Percentiles rank a stretch among this genome's conserved stretches.
Conservation (phyloP, 495 filamentous ascomycete species). For the Daldinia grandis region DNA sequence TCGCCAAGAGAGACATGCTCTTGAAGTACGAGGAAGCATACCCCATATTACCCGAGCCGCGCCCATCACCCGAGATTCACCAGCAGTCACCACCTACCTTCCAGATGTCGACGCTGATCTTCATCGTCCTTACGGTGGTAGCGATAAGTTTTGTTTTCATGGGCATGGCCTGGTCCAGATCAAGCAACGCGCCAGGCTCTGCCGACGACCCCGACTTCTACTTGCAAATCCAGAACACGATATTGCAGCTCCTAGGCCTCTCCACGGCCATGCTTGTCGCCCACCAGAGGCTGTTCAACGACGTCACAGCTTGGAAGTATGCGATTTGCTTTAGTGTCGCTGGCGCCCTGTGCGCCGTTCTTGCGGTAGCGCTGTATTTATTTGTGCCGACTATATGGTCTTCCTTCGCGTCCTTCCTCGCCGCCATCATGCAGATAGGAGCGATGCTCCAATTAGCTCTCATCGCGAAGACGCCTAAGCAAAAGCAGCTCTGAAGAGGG, state of each 20-base stretch:
- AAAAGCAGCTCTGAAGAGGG: conserved; percentile 8
- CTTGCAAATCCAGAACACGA: background rate
- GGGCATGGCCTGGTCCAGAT: conserved; percentile 10
- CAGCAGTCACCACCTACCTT: background rate
- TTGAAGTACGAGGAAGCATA: conserved; percentile 30
- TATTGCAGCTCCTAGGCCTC: conserved; percentile 5
- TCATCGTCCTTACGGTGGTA: background rate
- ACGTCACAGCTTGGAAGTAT: conserved; percentile 10
- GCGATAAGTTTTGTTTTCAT: background rate
- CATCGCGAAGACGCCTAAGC: conserved; percentile 2
- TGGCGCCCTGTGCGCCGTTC: conserved; percentile 10
- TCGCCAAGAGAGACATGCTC: conserved; percentile 18
- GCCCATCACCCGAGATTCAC: background rate
- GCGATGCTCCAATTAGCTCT: conserved; percentile 10
- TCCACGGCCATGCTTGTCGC: background rate
- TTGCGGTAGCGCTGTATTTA: conserved; percentile 7
- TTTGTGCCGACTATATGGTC: conserved; percentile 19
- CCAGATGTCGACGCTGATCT: conserved; percentile 3
- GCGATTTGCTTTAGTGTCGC: background rate
- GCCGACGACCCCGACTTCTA: conserved; percentile 22
- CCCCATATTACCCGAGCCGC: conserved; percentile 4
- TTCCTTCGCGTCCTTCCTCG: background rate
- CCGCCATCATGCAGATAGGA: background rate
- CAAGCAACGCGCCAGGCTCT: conserved; percentile 1
- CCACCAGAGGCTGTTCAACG: background rate